These are phyloP conservation scores for Juncus inflexus DNA, from an alignment of 176 grass and related monocot species.

Conservation along the genomic window DNA sequence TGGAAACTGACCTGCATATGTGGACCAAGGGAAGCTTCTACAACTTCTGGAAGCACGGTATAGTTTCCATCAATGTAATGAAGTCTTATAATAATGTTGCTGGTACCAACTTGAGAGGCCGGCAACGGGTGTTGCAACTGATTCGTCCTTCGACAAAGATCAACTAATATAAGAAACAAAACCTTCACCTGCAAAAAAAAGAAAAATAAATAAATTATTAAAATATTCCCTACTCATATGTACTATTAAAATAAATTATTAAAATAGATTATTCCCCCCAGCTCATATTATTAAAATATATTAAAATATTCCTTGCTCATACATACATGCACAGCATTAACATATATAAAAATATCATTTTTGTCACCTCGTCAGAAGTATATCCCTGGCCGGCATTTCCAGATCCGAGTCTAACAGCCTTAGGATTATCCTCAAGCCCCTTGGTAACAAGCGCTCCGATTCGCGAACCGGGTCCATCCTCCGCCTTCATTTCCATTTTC, in stretches of 20 bases:
- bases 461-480: conserved; percentile 58
- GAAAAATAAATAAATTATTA: conserved; percentile 22
- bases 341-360: conserved; percentile 2
- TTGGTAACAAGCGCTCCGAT: conserved; percentile 53
- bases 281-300: too few relatives aligned
- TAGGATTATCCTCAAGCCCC: conserved; percentile 68
- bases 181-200: conserved; percentile 73
- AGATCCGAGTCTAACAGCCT: conserved; percentile 75
- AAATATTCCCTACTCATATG: not conserved
- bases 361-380: conserved; percentile 92
- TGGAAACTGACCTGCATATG: conserved; percentile 82
- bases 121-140: conserved; percentile 75
- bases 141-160: conserved; percentile 91
- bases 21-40: conserved; percentile 91
- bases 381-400: conserved; percentile 98
- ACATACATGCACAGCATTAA: not conserved
- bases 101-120: conserved; percentile 82
- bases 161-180: conserved; percentile 93
- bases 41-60: conserved; percentile 94
- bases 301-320: not conserved
- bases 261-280: too few relatives aligned
- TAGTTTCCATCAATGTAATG: conserved; percentile 98
- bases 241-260: too few relatives aligned
- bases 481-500: conserved; percentile 67
- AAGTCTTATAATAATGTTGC: conserved; percentile 91